Conservation (phyloP, 2,329 filamentous ascomycete species). For the Biscogniauxia sp. region DNA sequence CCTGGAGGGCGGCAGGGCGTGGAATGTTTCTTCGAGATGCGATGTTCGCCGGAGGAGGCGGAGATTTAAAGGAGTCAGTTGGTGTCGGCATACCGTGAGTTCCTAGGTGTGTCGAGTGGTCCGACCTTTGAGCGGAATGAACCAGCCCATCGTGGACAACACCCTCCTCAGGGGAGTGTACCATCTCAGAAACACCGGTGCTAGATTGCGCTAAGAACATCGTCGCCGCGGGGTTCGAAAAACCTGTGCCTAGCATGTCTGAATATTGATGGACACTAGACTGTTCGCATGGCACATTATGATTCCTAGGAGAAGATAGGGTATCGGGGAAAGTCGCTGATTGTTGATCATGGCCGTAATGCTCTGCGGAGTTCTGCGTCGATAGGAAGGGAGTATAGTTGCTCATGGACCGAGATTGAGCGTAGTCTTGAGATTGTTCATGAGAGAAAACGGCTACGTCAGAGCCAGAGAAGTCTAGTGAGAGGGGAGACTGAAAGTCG, state of each 20-base stretch:
- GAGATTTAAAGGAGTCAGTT: constrained; percentile 44
- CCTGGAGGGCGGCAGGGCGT: constrained; percentile 47
- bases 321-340: constrained; percentile 9
- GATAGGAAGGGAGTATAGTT: constrained; percentile 18
- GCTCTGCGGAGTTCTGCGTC: constrained; percentile 4
- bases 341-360: constrained; percentile 2
- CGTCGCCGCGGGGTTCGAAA: constrained; percentile 17
- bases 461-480: constrained; percentile 19
- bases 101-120: constrained; percentile 12
- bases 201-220: constrained; percentile 22
- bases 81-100: constrained; percentile 26
- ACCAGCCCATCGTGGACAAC: constrained; percentile 13
- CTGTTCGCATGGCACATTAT: constrained; percentile 18
- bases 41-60: constrained; percentile 51
- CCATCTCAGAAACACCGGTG: constrained; percentile 15
- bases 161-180: constrained; percentile 5
- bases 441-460: constrained; percentile 18
- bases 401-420: constrained; percentile 16
- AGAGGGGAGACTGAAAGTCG: constrained; percentile 25
- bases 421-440: constrained; percentile 13
- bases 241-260: constrained; percentile 14
- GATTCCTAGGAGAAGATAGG: constrained; percentile 24
- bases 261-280: constrained; percentile 20
- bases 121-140: constrained; percentile 14
- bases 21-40: constrained; percentile 52